phyloP scores from a whole-genome alignment of 2,329 filamentous ascomycete genomes.

The Mariannaea sp. region DNA sequence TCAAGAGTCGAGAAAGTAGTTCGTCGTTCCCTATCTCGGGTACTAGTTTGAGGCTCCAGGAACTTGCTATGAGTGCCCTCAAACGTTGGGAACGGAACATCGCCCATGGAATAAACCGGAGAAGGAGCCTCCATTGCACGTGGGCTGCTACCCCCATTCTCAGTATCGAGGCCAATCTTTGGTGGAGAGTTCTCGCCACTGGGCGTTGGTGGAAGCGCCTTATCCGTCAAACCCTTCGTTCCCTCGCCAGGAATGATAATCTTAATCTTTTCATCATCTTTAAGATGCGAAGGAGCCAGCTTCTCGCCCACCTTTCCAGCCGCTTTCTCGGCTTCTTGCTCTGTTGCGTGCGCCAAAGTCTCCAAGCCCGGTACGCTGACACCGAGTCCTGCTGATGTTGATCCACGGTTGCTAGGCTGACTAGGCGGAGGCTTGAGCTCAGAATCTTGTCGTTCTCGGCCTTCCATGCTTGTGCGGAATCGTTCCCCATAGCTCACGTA shows the following conservation, averaged over 20 bases:
- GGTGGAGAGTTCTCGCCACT: constrained; percentile 21
- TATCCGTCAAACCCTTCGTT: constrained; percentile 46
- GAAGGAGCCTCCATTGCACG: constrained; percentile 46
- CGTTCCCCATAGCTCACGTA: constrained; percentile 76
- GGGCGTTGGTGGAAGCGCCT: constrained; percentile 42
- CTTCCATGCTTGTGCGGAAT: constrained; percentile 71
- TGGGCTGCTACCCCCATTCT: constrained; percentile 31
- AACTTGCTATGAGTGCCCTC: constrained; percentile 45
- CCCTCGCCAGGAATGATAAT: constrained; percentile 41
- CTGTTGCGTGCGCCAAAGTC: constrained; percentile 43
- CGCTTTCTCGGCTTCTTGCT: constrained; percentile 43
- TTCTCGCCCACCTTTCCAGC: constrained; percentile 40
- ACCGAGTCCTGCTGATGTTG: constrained; percentile 46
- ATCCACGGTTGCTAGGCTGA: constrained; percentile 39
- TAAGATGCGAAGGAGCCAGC: constrained; percentile 17
- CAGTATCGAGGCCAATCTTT: constrained; percentile 32
- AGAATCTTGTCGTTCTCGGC: constrained; percentile 58
- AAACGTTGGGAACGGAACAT: constrained; percentile 53
- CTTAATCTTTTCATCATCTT: constrained; percentile 40
- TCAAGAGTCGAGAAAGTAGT: constrained; percentile 62
- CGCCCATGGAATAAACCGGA: constrained; percentile 49
- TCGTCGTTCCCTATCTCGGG: constrained; percentile 53
- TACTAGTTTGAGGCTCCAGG: constrained; percentile 42
- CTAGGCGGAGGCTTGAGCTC: constrained; percentile 48
- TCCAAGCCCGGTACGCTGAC: constrained; percentile 50